These are phyloP conservation scores for Candida ficus DNA, from an alignment of 805 yeast species.

Conservation along the genomic window DNA sequence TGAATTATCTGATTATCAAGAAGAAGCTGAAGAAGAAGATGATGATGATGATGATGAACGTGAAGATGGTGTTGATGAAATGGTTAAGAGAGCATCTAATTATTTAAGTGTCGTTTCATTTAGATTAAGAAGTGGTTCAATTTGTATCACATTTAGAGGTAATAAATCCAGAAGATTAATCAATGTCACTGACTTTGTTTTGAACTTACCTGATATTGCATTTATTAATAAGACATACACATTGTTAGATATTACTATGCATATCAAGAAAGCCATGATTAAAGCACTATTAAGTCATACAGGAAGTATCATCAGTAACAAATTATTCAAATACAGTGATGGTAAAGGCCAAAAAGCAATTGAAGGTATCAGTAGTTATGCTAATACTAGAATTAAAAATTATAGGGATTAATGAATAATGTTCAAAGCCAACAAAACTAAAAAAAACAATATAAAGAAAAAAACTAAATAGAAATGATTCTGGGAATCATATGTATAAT, in stretches of 20 bases:
- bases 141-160: slow-evolving; percentile 74
- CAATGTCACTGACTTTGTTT: slow-evolving; percentile 69
- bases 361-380: slow-evolving; percentile 20
- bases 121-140: slow-evolving; percentile 40
- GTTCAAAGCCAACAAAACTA: not conserved
- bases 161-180: slow-evolving; percentile 62
- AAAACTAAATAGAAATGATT: not conserved
- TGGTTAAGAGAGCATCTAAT: slow-evolving; percentile 72
- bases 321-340: slow-evolving; percentile 41
- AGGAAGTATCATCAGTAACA: slow-evolving; percentile 77
- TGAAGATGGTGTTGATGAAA: slow-evolving; percentile 43
- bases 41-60: slow-evolving; percentile 5
- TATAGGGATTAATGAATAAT: slow-evolving; percentile 11
- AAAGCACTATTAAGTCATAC: slow-evolving; percentile 57
- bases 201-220: slow-evolving; percentile 57
- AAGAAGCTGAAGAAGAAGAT: not conserved
- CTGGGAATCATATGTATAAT: not conserved
- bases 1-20: too few relatives aligned
- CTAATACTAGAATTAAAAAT: slow-evolving; percentile 19
- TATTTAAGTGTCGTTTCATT: slow-evolving; percentile 65
- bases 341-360: slow-evolving; percentile 11
- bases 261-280: slow-evolving; percentile 58
- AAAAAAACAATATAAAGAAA: not conserved
- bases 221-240: slow-evolving; percentile 68
- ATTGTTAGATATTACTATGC: slow-evolving; percentile 56